Conservation (phyloP, 2,329 filamentous ascomycete species). For the Botrytis sinoallii region DNA sequence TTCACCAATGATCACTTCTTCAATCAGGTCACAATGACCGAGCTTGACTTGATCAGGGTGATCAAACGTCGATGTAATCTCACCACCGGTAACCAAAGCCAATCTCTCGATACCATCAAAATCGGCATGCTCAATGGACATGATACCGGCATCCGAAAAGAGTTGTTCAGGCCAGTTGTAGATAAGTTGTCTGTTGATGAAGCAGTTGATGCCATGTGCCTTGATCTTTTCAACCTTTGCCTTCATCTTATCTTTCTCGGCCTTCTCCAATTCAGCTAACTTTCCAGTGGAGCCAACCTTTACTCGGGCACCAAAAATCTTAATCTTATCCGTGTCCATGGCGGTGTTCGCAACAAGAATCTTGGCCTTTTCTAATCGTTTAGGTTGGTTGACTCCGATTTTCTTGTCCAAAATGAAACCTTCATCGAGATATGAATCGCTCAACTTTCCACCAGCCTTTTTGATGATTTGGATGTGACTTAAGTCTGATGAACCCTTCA, state of each 20-base stretch:
- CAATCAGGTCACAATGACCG: constrained; percentile 90
- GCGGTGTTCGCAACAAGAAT: constrained; percentile 96
- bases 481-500: constrained; percentile 87
- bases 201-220: constrained; percentile 98
- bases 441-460: constrained; percentile 96
- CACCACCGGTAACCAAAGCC: constrained; percentile 91
- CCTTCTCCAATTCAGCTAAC: constrained; percentile 96
- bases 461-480: constrained; percentile 99
- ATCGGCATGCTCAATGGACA: constrained; percentile 98
- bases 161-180: constrained; percentile 99
- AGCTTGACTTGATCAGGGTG: constrained; percentile 97
- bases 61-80: constrained; percentile 97
- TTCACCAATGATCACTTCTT: constrained; percentile 97
- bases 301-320: constrained; percentile 96
- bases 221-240: constrained; percentile 99
- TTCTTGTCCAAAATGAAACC: constrained; percentile 99
- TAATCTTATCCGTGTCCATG: constrained; percentile 99
- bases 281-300: constrained; percentile 97
- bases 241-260: constrained; percentile 99
- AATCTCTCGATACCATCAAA: constrained; percentile 97
- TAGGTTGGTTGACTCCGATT: constrained; percentile 97
- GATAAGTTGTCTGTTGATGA: constrained; percentile 98
- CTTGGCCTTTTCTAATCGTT: constrained; percentile 95
- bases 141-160: constrained; percentile 95
- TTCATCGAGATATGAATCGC: constrained; percentile 95